Evolutionary conservation across 306 rosid genomes (phyloP), one percentile per base, ranked within the genome.

Genomic region (Casuarina cunninghamiana): DNA sequence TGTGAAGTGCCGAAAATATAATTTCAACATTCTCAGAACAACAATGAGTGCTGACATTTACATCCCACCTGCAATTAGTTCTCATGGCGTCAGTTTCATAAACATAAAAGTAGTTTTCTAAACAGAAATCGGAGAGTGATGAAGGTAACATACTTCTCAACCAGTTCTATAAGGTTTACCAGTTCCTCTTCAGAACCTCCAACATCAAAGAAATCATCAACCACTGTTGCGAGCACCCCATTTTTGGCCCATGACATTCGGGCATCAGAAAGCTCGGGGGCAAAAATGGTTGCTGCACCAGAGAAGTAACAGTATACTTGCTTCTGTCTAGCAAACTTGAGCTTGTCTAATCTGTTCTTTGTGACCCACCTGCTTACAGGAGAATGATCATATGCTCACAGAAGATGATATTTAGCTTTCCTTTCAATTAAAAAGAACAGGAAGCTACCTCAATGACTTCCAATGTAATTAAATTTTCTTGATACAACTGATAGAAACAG

Each of bases 121-220:
- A 60, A 17, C 9, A 17, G 2, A 32, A 6, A 35, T 60, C 21
- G 45, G 6, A 10, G 68, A 19, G n/a, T 44, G 10, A 54, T 38
- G 42, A 53, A 2, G 57, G 17, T 80, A 82, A 69, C 77, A 51
- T 89, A 94, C 98, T 86, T 81, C 83, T 92, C 87, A 45, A 94
- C 80, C 69, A 94, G 83, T 65, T 84, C 89, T 75, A 92, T 84
- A 42, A 94, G 98, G 83, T 89, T 88, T 71, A 82, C 46, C 54
- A 84, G 75, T 83, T 95, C 97, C 78, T 87, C 91, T 75, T 87
- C 84, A 48, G 97, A 86, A 76, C 95, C 82, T 15, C 95, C 91
- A 60, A 89, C 73, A 26, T 92, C 97, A 83, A 84, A 92, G 88
- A 95, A 95, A 84, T 94, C 97, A 84, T 92, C 97, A 11, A 95